Conservation (phyloP, 2,329 filamentous ascomycete species). For the Myrmaecium sp. region DNA sequence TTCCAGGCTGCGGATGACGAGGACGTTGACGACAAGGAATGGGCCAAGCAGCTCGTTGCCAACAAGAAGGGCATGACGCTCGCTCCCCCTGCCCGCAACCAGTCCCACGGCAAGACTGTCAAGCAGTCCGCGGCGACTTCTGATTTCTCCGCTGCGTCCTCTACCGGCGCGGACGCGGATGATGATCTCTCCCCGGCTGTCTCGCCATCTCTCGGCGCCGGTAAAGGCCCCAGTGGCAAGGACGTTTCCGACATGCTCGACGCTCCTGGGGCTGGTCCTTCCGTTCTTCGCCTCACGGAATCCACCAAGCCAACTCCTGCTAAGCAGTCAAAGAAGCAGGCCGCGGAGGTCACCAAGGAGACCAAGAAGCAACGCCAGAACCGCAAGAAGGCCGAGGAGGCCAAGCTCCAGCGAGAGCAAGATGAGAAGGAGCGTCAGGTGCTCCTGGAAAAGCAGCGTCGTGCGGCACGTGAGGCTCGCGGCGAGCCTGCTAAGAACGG, state of each 20-base stretch:
- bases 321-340: slow-evolving; percentile 46
- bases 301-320: slow-evolving; percentile 33
- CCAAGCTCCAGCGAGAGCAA: slow-evolving; percentile 57
- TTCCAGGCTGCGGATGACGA: slow-evolving; percentile 14
- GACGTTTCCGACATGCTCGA: slow-evolving; percentile 90
- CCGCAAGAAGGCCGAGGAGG: slow-evolving; percentile 68
- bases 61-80: slow-evolving; percentile 5
- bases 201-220: slow-evolving; percentile 41
- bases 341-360: slow-evolving; percentile 39
- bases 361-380: slow-evolving; percentile 95
- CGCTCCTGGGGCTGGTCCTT: slow-evolving; percentile 46
- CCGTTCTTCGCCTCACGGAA: slow-evolving; percentile 63
- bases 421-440: slow-evolving; percentile 63
- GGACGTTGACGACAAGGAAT: slow-evolving; percentile 15
- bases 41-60: slow-evolving; percentile 4
- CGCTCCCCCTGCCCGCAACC: slow-evolving; percentile 3
- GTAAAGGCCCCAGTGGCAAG: slow-evolving; percentile 36
- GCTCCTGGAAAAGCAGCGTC: slow-evolving; percentile 67
- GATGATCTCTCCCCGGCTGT: slow-evolving; percentile 58
- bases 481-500: slow-evolving; percentile 74
- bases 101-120: slow-evolving; percentile 5
- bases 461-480: slow-evolving; percentile 64
- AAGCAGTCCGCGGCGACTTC: slow-evolving; percentile 5
- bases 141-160: slow-evolving; percentile 31
- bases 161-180: slow-evolving; percentile 60